Evolutionary conservation across 2,329 filamentous ascomycete species (phyloP).

Genomic region (Gliomastix tumulicola): DNA sequence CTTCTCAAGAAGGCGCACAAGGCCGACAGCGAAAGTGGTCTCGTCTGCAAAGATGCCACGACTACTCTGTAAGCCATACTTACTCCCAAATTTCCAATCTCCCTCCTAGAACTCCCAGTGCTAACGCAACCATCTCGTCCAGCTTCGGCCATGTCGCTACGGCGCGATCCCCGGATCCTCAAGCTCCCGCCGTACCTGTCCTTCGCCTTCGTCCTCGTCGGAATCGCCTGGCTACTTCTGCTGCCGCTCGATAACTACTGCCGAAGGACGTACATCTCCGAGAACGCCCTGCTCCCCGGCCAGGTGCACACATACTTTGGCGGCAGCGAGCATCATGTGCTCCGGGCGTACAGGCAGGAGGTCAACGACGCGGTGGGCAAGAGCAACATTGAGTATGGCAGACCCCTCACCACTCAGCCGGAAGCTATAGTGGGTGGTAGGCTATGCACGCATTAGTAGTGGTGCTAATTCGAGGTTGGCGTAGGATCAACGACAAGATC

Average conservation of each 20-base stretch:
- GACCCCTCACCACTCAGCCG: neutral
- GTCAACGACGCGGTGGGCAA: constrained; percentile 54
- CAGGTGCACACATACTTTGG: constrained; percentile 98
- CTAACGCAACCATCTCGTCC: constrained; percentile 2
- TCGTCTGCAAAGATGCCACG: constrained; percentile 41
- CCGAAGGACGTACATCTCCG: constrained; percentile 88
- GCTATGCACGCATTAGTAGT: too few relatives aligned
- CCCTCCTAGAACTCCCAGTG: neutral
- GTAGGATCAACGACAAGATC: constrained; percentile 62
- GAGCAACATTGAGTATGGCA: constrained; percentile 43
- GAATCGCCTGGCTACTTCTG: constrained; percentile 82
- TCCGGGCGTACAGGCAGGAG: constrained; percentile 84
- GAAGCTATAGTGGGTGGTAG: too few relatives aligned
- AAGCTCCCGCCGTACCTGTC: constrained; percentile 85
- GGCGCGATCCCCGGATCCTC: constrained; percentile 73
- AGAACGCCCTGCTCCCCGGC: constrained; percentile 90
- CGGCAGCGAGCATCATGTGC: constrained; percentile 91
- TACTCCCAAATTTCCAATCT: neutral
- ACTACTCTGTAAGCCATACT: constrained; percentile 38
- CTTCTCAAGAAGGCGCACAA: too few relatives aligned
- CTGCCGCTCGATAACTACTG: constrained; percentile 89
- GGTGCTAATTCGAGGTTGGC: too few relatives aligned
- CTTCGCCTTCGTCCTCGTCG: constrained; percentile 74
- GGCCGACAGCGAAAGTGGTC: too few relatives aligned
- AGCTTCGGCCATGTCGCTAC: constrained; percentile 62